These are phyloP conservation scores for Tetracentron sinense DNA, from an alignment of 164 flowering plant genomes.

Conservation along the genomic window DNA sequence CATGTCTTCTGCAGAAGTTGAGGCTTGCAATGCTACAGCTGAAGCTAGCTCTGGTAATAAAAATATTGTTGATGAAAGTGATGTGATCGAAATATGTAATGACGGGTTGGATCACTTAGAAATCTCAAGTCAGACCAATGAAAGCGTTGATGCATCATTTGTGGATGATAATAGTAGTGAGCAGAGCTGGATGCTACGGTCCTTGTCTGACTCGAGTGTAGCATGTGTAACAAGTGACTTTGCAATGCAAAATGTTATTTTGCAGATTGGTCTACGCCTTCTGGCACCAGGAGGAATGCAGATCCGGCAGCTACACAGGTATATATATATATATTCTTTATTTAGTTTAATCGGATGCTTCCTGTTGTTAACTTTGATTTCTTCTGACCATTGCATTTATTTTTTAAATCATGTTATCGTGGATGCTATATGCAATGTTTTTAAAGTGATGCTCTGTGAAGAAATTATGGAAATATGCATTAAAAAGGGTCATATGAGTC, in stretches of 20 bases:
- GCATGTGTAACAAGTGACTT: slow-evolving; percentile 91
- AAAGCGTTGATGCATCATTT: slow-evolving; percentile 41
- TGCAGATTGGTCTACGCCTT: slow-evolving; percentile 93
- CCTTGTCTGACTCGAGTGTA: slow-evolving; percentile 88
- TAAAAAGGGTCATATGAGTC: background rate
- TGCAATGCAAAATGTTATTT: slow-evolving; percentile 97
- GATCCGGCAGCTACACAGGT: slow-evolving; percentile 93
- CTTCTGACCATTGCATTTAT: too few species aligned
- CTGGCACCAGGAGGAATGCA: slow-evolving; percentile 94
- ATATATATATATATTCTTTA: slow-evolving; percentile 48
- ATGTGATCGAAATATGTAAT: slow-evolving; percentile 22
- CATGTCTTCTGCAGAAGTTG: slow-evolving; percentile 2
- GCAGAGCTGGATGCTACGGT: slow-evolving; percentile 80
- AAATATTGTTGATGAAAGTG: slow-evolving; percentile 20
- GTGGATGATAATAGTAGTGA: slow-evolving; percentile 69
- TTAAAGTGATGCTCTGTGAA: too few species aligned
- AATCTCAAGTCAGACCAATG: slow-evolving; percentile 42
- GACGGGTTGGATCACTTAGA: slow-evolving; percentile 44
- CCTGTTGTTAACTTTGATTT: background rate
- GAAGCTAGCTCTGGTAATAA: slow-evolving; percentile 7
- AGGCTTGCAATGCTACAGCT: slow-evolving; percentile 3
- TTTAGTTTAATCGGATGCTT: slow-evolving; percentile 2
- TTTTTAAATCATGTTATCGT: background rate
- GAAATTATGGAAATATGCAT: background rate
- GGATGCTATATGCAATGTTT: background rate